These are phyloP conservation scores for Cronartium quercuum DNA, from an alignment of 1,284 basidiomycete species.

Conservation along the genomic window DNA sequence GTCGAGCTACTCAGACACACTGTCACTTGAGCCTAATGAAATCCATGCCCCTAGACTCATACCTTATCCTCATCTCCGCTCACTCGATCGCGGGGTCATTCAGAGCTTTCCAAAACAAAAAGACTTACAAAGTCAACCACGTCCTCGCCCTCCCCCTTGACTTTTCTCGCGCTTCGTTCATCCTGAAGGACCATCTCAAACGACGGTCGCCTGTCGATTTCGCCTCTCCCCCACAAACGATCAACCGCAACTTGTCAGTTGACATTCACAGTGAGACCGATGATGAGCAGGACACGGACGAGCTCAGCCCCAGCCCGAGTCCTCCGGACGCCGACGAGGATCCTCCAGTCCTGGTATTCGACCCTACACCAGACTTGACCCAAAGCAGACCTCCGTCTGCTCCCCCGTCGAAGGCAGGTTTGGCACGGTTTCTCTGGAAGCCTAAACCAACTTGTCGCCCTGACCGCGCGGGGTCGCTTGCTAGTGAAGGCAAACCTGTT, in stretches of 20 bases:
- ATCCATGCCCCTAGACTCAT: not conserved
- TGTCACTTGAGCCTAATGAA: not conserved
- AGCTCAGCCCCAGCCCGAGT: not conserved
- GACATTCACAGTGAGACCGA: conserved; percentile 1
- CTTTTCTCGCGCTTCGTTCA: not conserved
- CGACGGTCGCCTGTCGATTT: not conserved
- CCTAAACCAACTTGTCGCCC: not conserved
- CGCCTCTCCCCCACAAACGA: not conserved
- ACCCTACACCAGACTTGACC: not conserved
- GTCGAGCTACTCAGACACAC: not conserved
- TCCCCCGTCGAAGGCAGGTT: not conserved
- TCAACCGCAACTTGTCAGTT: not conserved
- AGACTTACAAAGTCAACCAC: not conserved
- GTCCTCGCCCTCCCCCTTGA: conserved; percentile 15
- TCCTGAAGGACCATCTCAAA: conserved; percentile 9
- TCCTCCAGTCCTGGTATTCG: not conserved
- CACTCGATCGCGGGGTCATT: conserved; percentile 10
- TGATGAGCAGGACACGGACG: not conserved
- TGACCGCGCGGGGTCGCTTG: not conserved
- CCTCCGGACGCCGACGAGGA: conserved; percentile 30
- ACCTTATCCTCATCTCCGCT: conserved; percentile 20
- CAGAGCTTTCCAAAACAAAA: conserved; percentile 2
- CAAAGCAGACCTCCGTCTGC: not conserved
- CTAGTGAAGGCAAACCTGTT: not conserved
- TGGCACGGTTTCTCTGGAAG: conserved; percentile 21